Percentiles rank a stretch among this genome's conserved stretches.
Conservation (phyloP, 495 filamentous ascomycete species). For the Chaetomium tenue region DNA sequence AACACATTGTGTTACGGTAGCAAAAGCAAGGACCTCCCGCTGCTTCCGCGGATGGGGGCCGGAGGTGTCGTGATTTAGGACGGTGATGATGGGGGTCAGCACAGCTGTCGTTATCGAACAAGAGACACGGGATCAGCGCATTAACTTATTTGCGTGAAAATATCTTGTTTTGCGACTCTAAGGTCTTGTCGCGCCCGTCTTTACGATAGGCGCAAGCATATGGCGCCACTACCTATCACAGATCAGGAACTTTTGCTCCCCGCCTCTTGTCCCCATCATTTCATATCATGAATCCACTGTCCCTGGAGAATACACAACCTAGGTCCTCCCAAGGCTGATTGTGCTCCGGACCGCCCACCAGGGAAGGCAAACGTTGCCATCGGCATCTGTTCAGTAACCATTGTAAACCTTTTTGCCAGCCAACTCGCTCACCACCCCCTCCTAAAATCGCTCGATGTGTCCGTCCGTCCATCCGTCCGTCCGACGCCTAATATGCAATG, state of each 20-base stretch:
- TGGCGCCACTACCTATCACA: neutral
- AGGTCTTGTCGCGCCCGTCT: neutral
- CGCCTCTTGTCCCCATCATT: neutral
- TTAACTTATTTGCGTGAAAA: neutral
- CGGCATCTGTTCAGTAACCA: conserved; percentile 1
- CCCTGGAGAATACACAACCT: neutral
- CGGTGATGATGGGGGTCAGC: neutral
- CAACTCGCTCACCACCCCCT: neutral
- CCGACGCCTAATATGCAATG: conserved; percentile 21
- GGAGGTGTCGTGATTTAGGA: neutral
- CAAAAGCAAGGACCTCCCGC: conserved; percentile 3
- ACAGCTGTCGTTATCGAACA: neutral
- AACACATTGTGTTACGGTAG: neutral
- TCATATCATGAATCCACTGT: neutral
- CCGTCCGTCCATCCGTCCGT: conserved; percentile 13
- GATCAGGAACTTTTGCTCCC: neutral
- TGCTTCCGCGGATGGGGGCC: neutral
- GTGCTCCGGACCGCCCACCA: neutral
- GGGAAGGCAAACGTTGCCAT: neutral
- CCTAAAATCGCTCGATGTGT: neutral
- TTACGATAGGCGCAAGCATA: neutral
- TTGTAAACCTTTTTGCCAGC: neutral
- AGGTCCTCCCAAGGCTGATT: neutral
- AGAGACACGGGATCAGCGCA: neutral
- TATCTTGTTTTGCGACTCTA: conserved; percentile 5